Conservation (phyloP, 805 yeast genomes). For the Pichia insulana region DNA sequence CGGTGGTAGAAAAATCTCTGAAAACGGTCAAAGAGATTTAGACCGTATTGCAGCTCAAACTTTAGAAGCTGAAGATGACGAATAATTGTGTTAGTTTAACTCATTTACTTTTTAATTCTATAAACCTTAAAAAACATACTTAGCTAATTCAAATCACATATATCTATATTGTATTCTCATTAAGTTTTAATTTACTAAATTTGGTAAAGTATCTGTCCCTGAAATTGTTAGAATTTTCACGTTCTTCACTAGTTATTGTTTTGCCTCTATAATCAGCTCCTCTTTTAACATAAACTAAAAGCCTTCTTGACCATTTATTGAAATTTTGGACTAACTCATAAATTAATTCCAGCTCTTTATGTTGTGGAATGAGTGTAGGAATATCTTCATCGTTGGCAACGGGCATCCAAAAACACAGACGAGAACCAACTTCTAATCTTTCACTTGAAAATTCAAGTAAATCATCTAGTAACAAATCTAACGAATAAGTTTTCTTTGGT, state of each 20-base stretch:
- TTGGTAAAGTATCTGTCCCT: conserved; percentile 71
- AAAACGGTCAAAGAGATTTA: conserved; percentile 99
- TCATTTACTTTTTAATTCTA: background rate
- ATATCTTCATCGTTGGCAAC: conserved; percentile 75
- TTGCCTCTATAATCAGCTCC: conserved; percentile 41
- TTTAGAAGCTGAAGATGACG: conserved; percentile 79
- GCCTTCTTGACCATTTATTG: conserved; percentile 86
- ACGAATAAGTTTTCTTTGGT: conserved; percentile 83
- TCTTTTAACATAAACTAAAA: conserved; percentile 70
- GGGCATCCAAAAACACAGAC: conserved; percentile 97
- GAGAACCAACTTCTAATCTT: conserved; percentile 64
- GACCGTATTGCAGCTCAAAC: conserved; percentile 99
- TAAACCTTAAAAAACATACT: conserved; percentile 1
- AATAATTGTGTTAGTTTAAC: conserved; percentile 22
- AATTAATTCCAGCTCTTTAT: conserved; percentile 58
- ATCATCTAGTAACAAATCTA: conserved; percentile 72
- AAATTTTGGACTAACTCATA: conserved; percentile 80
- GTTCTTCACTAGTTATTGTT: conserved; percentile 33
- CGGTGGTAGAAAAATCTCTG: conserved; percentile 99
- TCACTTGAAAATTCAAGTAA: conserved; percentile 63
- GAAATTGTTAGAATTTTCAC: conserved; percentile 48
- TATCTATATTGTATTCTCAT: background rate
- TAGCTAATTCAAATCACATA: background rate
- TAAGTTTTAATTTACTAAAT: conserved; percentile 25
- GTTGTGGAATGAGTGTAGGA: conserved; percentile 65